These are phyloP conservation scores for Puccinia hordei DNA, from an alignment of 1,284 basidiomycete genomes.

Conservation along the genomic window DNA sequence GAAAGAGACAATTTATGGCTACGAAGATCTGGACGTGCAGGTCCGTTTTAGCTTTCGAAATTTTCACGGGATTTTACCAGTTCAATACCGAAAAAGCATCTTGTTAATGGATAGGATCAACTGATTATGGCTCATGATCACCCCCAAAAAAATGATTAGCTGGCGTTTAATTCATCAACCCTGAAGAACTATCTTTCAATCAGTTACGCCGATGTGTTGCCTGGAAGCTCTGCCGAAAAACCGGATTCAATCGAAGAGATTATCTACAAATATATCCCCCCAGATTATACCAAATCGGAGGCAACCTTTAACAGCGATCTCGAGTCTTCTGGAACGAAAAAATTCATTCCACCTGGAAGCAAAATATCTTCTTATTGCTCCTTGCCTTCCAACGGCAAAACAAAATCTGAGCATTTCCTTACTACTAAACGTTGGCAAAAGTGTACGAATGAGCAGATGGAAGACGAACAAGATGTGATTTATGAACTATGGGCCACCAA, in stretches of 20 bases:
- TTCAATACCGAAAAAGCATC: conserved; percentile 22
- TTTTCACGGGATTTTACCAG: neutral
- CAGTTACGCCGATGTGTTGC: conserved; percentile 69
- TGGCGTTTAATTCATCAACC: conserved; percentile 84
- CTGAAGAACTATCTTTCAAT: conserved; percentile 76
- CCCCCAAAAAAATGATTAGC: conserved; percentile 61
- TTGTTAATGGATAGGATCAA: neutral
- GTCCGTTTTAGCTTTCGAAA: conserved; percentile 61
- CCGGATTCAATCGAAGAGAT: conserved; percentile 84
- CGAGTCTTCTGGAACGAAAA: conserved; percentile 10
- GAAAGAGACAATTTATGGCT: conserved; percentile 95
- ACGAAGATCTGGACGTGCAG: conserved; percentile 76
- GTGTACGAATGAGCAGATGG: conserved; percentile 23
- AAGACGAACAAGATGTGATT: conserved; percentile 50
- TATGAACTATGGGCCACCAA: conserved; percentile 66
- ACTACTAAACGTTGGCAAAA: conserved; percentile 34
- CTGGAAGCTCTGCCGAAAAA: too few species aligned
- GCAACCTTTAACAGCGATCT: conserved; percentile 23
- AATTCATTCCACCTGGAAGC: conserved; percentile 35
- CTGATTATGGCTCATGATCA: neutral
- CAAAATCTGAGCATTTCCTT: conserved; percentile 19
- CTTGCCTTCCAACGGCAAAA: conserved; percentile 44
- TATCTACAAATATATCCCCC: conserved; percentile 76
- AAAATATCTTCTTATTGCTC: conserved; percentile 51
- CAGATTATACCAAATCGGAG: conserved; percentile 61